Base-by-base conservation (phyloP, 2,329 filamentous ascomycete species). In the Colletotrichum sp. region DNA sequence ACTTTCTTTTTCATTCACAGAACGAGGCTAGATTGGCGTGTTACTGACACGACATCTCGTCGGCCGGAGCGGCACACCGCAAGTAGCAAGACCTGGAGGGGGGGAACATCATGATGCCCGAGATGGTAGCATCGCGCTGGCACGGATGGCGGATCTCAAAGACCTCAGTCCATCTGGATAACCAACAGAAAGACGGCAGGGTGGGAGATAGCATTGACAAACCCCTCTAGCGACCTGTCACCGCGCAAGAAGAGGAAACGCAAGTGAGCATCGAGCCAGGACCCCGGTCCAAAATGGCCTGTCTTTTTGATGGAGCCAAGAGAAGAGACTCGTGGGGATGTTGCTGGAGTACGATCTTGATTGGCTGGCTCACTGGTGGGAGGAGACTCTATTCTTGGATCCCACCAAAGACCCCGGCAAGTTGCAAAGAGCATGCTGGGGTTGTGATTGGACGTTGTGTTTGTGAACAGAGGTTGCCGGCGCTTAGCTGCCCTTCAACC, bases 361-460 rank as follows among this genome's bases (percentile, higher is more conserved):
- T 78, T 78, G 78, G 77, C 43, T 57, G 57, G 18, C n/a, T 65
- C 18, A 43, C 57, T 73, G 63, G 55, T 66, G 68, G 26, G 48
- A 68, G 61, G 66, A 55, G 67, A 72, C 66, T 79, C 78, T 79
- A 79, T 79, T 79, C 77, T 79, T 79, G 72, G 78, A 77, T 68
- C 32, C 57, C 63, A 26, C 28, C 34, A 26, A 28, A 43, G n/a
- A 60, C 28, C 73, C 72, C 48, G 55, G 74, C 39, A 43, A 60
- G 57, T 66, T n/a, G 34, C 26, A 28, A 52, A 67, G 59, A 72
- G 60, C 67, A 66, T 75, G 52, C 43, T 43, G 61, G 64, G 74
- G 60, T 60, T 65, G 10, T 75, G 76, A 79, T 79, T 79, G 78
- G 78, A 36, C 64, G 57, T 13, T 61, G 48, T 36, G 9, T 26